Percentiles rank a stretch among this genome's conserved stretches.
These are phyloP conservation scores for Malassezia japonica DNA, from an alignment of 1,284 basidiomycete species.

Conservation along the genomic window DNA sequence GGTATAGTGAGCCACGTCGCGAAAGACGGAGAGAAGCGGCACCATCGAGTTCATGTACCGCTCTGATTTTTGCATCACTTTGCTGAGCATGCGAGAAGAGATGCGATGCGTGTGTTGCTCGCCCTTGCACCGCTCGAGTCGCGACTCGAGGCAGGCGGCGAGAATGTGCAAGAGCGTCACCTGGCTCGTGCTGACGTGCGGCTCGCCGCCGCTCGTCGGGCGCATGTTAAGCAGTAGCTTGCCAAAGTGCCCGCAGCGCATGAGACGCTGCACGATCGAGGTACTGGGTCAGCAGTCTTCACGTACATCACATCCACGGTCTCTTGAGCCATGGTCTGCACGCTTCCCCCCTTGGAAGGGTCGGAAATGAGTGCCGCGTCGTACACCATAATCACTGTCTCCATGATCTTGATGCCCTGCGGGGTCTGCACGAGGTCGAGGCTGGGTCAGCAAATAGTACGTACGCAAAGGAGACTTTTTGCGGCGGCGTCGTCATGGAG, in stretches of 20 bases:
- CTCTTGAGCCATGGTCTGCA: not conserved
- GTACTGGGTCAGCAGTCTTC: not conserved
- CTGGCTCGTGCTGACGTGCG: slow-evolving; percentile 1
- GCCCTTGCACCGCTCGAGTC: not conserved
- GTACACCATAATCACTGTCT: slow-evolving; percentile 5
- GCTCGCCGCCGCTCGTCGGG: not conserved
- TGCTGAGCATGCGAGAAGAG: not conserved
- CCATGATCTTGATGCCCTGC: not conserved
- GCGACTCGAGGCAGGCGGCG: not conserved
- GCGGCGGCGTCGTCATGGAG: not conserved
- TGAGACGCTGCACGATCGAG: slow-evolving; percentile 3
- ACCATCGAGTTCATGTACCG: not conserved
- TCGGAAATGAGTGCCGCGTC: slow-evolving; percentile 1
- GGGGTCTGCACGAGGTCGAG: not conserved
- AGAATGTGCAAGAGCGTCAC: slow-evolving; percentile 7
- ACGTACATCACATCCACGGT: not conserved
- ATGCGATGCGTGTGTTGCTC: not conserved
- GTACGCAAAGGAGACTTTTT: not conserved
- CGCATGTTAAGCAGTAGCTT: not conserved
- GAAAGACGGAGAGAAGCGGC: not conserved
- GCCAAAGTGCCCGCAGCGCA: not conserved
- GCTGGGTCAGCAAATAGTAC: not conserved
- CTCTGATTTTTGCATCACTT: not conserved
- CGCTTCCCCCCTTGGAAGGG: not conserved
- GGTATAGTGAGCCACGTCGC: not conserved